phyloP scores from a whole-genome alignment of 805 yeast genomes.

The Kodamaea hsintzibuensis region DNA sequence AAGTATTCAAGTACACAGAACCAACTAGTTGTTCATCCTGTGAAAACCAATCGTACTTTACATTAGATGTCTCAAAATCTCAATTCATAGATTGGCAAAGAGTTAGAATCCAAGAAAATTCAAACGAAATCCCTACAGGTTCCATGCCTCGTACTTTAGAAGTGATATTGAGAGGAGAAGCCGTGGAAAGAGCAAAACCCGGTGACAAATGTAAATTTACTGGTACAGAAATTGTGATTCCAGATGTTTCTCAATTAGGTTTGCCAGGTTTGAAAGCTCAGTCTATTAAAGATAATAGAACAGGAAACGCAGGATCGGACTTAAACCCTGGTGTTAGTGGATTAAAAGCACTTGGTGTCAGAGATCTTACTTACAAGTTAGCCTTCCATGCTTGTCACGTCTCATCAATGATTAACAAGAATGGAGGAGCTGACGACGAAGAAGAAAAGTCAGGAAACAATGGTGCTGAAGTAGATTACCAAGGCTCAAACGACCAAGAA shows the following conservation, averaged over 20 bases:
- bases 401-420: constrained; percentile 53
- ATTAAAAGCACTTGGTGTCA: constrained; percentile 83
- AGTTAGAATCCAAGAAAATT: constrained; percentile 91
- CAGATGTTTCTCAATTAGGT: constrained; percentile 91
- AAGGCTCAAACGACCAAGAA: constrained; percentile 74
- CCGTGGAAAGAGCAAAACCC: constrained; percentile 94
- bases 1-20: constrained; percentile 88
- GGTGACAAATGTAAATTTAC: constrained; percentile 94
- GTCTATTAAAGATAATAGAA: constrained; percentile 63
- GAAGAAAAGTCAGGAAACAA: constrained; percentile 18
- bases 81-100: constrained; percentile 96
- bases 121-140: constrained; percentile 96
- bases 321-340: constrained; percentile 87
- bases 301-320: constrained; percentile 62
- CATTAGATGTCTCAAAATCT: constrained; percentile 78
- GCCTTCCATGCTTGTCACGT: constrained; percentile 94
- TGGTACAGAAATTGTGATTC: constrained; percentile 92
- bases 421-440: constrained; percentile 15
- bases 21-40: constrained; percentile 92
- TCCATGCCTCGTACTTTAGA: constrained; percentile 98
- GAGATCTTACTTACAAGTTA: constrained; percentile 88
- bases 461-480: constrained; percentile 24
- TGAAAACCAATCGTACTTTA: constrained; percentile 83
- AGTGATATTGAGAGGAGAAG: constrained; percentile 87
- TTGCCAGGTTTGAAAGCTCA: constrained; percentile 93